Conservation (phyloP, 768 basidiomycete species). For the Suillus luteus region DNA sequence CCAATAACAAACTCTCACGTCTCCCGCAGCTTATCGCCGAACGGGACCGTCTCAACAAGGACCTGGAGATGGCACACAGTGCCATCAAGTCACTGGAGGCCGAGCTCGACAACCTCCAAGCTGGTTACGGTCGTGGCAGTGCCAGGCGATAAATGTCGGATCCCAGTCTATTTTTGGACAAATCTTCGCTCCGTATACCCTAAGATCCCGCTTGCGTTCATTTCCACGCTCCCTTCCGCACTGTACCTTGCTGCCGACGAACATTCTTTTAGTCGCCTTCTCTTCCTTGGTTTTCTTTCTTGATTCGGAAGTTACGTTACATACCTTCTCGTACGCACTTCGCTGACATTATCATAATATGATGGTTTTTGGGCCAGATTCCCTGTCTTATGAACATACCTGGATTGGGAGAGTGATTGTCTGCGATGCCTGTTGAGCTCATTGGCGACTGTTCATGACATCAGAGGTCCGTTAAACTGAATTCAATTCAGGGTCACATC, state of each 20-base stretch:
- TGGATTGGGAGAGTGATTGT: background rate
- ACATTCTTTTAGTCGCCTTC: slow-evolving; percentile 29
- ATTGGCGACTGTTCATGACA: background rate
- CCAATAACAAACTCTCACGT: slow-evolving; percentile 19
- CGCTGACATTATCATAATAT: slow-evolving; percentile 11
- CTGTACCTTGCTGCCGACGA: slow-evolving; percentile 16
- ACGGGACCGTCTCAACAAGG: slow-evolving; percentile 98
- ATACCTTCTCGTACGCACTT: slow-evolving; percentile 14
- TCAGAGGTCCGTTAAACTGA: background rate
- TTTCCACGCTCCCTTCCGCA: slow-evolving; percentile 16
- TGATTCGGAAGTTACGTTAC: slow-evolving; percentile 21
- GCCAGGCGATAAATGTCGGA: slow-evolving; percentile 30
- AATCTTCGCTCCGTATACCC: slow-evolving; percentile 29
- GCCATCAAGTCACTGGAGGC: slow-evolving; percentile 90
- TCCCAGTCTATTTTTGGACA: background rate
- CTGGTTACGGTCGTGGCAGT: slow-evolving; percentile 75
- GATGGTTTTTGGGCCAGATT: background rate
- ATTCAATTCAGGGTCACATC: background rate
- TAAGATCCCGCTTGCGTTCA: slow-evolving; percentile 17
- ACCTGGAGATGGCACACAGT: slow-evolving; percentile 90
- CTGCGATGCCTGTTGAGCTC: background rate
- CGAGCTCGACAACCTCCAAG: slow-evolving; percentile 87
- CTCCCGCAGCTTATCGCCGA: slow-evolving; percentile 86
- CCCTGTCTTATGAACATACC: background rate
- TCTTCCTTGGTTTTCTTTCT: slow-evolving; percentile 14